Conservation (phyloP, 129 eudicot species). For the Dittrichia graveolens region DNA sequence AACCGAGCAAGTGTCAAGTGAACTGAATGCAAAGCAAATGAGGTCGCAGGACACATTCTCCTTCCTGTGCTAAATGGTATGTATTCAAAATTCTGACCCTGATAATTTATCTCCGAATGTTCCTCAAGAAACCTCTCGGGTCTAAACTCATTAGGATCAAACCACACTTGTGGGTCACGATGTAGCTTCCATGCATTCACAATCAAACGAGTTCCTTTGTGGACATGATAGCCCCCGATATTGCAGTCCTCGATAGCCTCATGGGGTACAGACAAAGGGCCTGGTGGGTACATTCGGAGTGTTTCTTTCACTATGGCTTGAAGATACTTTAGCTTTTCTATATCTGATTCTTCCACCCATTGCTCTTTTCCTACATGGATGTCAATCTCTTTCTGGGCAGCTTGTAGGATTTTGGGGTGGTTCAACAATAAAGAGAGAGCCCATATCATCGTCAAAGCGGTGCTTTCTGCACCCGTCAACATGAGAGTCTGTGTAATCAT, state of each 20-base stretch:
- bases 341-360: slow-evolving; percentile 52
- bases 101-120: slow-evolving; percentile 4
- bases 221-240: slow-evolving; percentile 33
- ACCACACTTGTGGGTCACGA: slow-evolving; percentile 44
- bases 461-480: slow-evolving; percentile 62
- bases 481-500: slow-evolving; percentile 40
- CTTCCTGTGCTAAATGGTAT: slow-evolving; percentile 35
- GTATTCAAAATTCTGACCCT: slow-evolving; percentile 36
- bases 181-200: slow-evolving; percentile 53
- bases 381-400: slow-evolving; percentile 46
- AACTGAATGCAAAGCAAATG: slow-evolving; percentile 10
- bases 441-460: slow-evolving; percentile 51
- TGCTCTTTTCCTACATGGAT: slow-evolving; percentile 35
- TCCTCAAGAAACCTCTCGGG: slow-evolving; percentile 31
- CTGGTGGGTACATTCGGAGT: slow-evolving; percentile 60
- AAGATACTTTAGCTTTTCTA: slow-evolving; percentile 32
- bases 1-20: slow-evolving; percentile 33
- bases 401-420: slow-evolving; percentile 27
- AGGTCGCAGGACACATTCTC: slow-evolving; percentile 38
- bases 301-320: slow-evolving; percentile 55
- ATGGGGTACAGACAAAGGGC: slow-evolving; percentile 50
- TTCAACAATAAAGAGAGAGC: slow-evolving; percentile 55
- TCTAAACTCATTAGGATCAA: slow-evolving; percentile 29
- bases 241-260: slow-evolving; percentile 49
- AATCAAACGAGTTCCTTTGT: slow-evolving; percentile 49